Evolutionary conservation across 176 grass and related monocot genomes (phyloP).

Genomic region (Oryza brachyantha): DNA sequence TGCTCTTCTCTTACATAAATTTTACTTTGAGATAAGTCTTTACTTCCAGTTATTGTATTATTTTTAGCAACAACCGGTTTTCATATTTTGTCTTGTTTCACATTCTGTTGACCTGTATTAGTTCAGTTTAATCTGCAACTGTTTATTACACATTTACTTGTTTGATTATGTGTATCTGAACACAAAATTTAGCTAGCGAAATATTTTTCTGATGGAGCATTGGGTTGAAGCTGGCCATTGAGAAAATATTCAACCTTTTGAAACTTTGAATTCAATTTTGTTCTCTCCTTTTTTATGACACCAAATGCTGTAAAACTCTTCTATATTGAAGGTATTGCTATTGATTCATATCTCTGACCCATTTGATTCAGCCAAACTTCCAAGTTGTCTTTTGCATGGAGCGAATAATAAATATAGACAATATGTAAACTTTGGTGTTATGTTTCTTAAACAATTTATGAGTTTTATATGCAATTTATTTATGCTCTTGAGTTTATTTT

Average conservation of each 20-base stretch:
- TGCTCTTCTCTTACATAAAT: not conserved
- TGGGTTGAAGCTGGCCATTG: not conserved
- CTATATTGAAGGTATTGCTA: not conserved
- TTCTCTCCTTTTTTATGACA: not conserved
- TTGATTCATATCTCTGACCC: not conserved
- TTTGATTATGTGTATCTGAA: not conserved
- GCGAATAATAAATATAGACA: not conserved
- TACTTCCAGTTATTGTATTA: not conserved
- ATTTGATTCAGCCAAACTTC: not conserved
- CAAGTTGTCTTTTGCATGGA: not conserved
- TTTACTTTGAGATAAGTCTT: not conserved
- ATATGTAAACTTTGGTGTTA: not conserved
- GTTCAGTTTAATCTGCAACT: not conserved
- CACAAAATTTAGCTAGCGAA: not conserved
- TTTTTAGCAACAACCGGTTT: not conserved
- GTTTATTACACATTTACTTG: not conserved
- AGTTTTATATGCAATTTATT: not conserved
- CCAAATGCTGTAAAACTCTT: not conserved
- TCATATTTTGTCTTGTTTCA: not conserved
- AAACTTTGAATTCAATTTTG: not conserved
- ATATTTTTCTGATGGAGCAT: not conserved
- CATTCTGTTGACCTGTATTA: not conserved
- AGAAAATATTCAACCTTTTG: not conserved
- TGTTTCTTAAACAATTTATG: not conserved
- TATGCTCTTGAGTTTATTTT: constrained; percentile 13